A percentile compares a stretch with the other conserved stretches of the same genome.
Evolutionary conservation across 2,329 filamentous ascomycete species (phyloP).

Genomic region (Pseudogymnoascus sp.): DNA sequence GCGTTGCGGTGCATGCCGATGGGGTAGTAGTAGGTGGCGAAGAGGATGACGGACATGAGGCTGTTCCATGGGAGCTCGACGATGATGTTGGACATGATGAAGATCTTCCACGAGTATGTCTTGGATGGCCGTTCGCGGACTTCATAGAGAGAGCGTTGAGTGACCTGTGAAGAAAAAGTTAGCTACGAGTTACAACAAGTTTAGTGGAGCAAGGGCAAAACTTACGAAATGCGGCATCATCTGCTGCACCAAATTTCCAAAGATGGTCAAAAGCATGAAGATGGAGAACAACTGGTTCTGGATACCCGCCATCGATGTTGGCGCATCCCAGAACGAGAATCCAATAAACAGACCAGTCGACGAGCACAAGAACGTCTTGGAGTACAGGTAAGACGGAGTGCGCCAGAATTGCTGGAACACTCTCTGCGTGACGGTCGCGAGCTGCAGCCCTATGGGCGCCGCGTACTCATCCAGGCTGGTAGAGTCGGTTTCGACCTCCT

Average conservation of each 20-base stretch:
- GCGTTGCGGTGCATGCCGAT: constrained; percentile 64
- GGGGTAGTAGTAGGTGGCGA: constrained; percentile 77
- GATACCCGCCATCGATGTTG: constrained; percentile 50
- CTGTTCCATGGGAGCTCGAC: constrained; percentile 82
- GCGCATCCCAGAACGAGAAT: constrained; percentile 61
- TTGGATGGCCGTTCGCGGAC: constrained; percentile 67
- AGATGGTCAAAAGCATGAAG: constrained; percentile 70
- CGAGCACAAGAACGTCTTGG: constrained; percentile 23
- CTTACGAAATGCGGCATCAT: constrained; percentile 63
- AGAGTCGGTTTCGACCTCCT: constrained; percentile 19
- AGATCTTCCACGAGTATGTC: constrained; percentile 64
- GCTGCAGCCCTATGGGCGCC: constrained; percentile 48
- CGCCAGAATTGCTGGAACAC: constrained; percentile 58
- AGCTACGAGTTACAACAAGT: background rate
- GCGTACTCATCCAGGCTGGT: constrained; percentile 47
- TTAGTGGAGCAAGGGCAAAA: constrained; percentile 40
- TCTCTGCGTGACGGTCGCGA: constrained; percentile 44
- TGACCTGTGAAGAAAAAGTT: background rate
- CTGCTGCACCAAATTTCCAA: constrained; percentile 67
- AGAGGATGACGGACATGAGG: constrained; percentile 68
- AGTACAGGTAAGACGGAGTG: constrained; percentile 47
- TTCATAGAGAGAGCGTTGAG: constrained; percentile 46
- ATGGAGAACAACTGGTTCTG: constrained; percentile 66
- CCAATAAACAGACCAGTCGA: constrained; percentile 53
- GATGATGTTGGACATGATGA: constrained; percentile 63